phyloP scores from a whole-genome alignment of 2,329 filamentous ascomycete genomes.

The Dothideomycetes sp. region DNA sequence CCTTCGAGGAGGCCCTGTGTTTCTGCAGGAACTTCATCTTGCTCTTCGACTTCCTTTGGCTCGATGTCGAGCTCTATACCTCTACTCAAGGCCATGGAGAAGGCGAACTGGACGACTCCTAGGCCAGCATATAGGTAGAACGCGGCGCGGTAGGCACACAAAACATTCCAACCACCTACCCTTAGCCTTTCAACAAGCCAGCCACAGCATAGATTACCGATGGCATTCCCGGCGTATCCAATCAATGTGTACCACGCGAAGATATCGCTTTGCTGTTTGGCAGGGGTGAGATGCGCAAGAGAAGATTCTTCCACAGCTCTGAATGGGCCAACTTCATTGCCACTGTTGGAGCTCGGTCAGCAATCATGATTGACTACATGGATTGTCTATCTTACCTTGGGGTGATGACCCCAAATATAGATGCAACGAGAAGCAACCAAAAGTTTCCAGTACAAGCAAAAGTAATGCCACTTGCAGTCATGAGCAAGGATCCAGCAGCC shows the following conservation, averaged over 20 bases:
- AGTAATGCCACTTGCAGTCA: constrained; percentile 15
- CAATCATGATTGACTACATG: too few relatives aligned
- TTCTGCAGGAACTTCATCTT: too few relatives aligned
- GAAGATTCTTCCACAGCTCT: constrained; percentile 21
- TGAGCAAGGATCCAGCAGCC: constrained; percentile 15
- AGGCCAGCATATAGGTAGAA: constrained; percentile 32
- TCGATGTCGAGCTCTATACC: constrained; percentile 21
- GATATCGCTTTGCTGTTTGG: constrained; percentile 14
- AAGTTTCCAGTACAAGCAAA: constrained; percentile 18
- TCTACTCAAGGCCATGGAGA: constrained; percentile 30
- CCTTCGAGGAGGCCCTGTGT: too few relatives aligned
- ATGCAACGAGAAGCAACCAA: constrained; percentile 19
- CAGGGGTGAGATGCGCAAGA: constrained; percentile 17
- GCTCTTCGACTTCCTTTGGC: too few relatives aligned
- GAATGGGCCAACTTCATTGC: constrained; percentile 23
- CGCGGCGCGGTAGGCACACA: constrained; percentile 27
- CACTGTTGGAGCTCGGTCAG: too few relatives aligned
- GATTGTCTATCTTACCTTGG: too few relatives aligned
- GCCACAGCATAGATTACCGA: constrained; percentile 22
- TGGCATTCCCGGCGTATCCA: constrained; percentile 17
- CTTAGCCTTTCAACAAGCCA: constrained; percentile 24
- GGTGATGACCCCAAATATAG: constrained; percentile 20
- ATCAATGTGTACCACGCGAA: constrained; percentile 20
- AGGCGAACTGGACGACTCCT: constrained; percentile 25
- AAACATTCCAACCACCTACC: constrained; percentile 23